Evolutionary conservation across 257 asterid species (phyloP).

Genomic region (Ehretia macrophylla): DNA sequence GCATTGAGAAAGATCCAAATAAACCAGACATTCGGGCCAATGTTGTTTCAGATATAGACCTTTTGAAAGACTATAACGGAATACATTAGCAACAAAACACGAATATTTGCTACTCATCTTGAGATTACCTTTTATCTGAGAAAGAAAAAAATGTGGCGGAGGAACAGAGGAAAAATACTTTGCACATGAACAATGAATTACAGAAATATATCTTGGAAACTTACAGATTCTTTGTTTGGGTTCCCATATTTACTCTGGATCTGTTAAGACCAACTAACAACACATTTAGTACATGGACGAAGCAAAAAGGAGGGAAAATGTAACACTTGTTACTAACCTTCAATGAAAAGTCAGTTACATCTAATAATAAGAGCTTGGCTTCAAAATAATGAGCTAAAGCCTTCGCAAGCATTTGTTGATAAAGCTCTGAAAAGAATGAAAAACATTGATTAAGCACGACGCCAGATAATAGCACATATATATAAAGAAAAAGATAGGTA

Average conservation of each 20-base stretch:
- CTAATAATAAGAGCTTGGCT: slow-evolving; percentile 65
- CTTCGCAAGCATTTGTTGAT: slow-evolving; percentile 79
- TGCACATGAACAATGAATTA: neutral
- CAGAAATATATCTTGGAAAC: slow-evolving; percentile 12
- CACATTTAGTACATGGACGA: slow-evolving; percentile 13
- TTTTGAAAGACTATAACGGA: slow-evolving; percentile 49
- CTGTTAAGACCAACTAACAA: slow-evolving; percentile 34
- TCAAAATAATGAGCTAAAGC: slow-evolving; percentile 75
- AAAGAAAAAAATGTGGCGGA: neutral
- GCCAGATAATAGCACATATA: neutral
- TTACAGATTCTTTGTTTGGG: slow-evolving; percentile 47
- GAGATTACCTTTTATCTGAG: neutral
- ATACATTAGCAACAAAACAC: neutral
- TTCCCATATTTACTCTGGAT: slow-evolving; percentile 76
- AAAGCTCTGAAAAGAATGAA: slow-evolving; percentile 44
- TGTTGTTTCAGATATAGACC: slow-evolving; percentile 75
- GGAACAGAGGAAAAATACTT: neutral
- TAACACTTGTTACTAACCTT: slow-evolving; percentile 41
- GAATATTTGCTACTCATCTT: neutral
- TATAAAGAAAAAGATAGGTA: neutral
- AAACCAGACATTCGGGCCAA: slow-evolving; percentile 54
- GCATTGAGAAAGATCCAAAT: slow-evolving; percentile 57
- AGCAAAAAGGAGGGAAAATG: neutral
- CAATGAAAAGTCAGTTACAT: slow-evolving; percentile 59
- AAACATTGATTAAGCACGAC: neutral